Percentiles rank a stretch among this genome's conserved stretches.
These are phyloP conservation scores for Microbotryum violaceum DNA, from an alignment of 1,284 basidiomycete species.

Conservation along the genomic window DNA sequence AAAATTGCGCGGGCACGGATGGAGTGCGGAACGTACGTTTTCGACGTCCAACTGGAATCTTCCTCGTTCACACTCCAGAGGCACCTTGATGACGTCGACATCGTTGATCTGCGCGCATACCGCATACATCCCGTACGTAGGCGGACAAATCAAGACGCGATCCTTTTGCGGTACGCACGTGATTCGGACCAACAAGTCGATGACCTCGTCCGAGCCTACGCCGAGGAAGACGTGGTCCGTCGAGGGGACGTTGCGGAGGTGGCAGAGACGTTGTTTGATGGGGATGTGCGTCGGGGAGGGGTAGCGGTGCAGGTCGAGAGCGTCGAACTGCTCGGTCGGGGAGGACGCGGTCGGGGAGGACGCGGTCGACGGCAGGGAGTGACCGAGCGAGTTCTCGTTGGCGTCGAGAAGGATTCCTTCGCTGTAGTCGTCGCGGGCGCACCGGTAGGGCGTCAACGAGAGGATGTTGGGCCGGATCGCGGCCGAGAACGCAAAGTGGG, in stretches of 20 bases:
- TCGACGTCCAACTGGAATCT: conserved; percentile 71
- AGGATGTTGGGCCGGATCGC: conserved; percentile 86
- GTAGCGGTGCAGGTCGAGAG: conserved; percentile 66
- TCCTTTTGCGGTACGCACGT: conserved; percentile 74
- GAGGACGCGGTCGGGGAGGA: no score
- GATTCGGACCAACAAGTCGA: conserved; percentile 87
- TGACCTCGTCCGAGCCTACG: conserved; percentile 94
- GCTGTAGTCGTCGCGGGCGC: conserved; percentile 92
- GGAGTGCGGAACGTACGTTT: conserved; percentile 47
- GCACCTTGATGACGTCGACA: conserved; percentile 71
- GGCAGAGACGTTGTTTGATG: conserved; percentile 70
- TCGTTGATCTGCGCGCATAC: conserved; percentile 96
- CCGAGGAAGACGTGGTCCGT: conserved; percentile 73
- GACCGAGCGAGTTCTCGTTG: conserved; percentile 91
- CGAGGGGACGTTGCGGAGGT: conserved; percentile 59
- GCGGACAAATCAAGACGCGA: conserved; percentile 52
- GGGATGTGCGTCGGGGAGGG: conserved; percentile 73
- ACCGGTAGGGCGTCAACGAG: conserved; percentile 83
- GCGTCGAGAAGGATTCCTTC: conserved; percentile 80
- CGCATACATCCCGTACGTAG: conserved; percentile 96
- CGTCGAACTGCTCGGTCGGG: conserved; percentile 36
- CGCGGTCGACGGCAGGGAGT: conserved; percentile 54
- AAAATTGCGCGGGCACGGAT: not conserved
- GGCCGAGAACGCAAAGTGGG: conserved; percentile 39
- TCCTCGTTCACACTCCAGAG: conserved; percentile 64